Conservation (phyloP, 495 filamentous ascomycete species). For the Cercophora scortea region DNA sequence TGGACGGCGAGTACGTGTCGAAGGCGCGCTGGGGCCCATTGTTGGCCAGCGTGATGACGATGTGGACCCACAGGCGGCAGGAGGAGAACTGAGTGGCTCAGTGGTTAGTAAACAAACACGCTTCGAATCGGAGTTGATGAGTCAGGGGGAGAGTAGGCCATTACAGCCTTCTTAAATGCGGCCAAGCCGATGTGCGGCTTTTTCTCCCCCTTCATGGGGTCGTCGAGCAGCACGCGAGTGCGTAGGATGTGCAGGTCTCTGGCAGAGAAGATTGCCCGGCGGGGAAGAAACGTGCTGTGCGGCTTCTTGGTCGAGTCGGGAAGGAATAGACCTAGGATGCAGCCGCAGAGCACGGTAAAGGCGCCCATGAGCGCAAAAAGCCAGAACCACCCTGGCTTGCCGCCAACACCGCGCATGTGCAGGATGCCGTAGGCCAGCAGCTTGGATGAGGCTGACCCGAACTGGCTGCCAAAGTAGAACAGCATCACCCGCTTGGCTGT, state of each 20-base stretch:
- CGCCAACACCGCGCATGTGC: slow-evolving; percentile 38
- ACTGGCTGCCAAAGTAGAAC: slow-evolving; percentile 50
- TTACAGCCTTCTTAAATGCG: slow-evolving; percentile 16
- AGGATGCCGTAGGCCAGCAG: slow-evolving; percentile 21
- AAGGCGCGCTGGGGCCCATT: slow-evolving; percentile 30
- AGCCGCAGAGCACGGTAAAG: slow-evolving; percentile 44
- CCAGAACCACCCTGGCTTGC: slow-evolving; percentile 54
- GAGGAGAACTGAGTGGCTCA: slow-evolving; percentile 20
- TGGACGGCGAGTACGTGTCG: slow-evolving; percentile 38
- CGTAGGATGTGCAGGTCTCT: slow-evolving; percentile 32
- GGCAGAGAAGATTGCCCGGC: slow-evolving; percentile 23
- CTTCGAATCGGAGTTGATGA: neutral
- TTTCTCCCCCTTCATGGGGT: slow-evolving; percentile 29
- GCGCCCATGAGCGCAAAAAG: slow-evolving; percentile 47
- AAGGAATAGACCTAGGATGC: slow-evolving; percentile 42
- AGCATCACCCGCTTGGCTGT: slow-evolving; percentile 46
- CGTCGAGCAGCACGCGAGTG: slow-evolving; percentile 29
- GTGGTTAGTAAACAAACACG: slow-evolving; percentile 7
- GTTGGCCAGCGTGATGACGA: slow-evolving; percentile 34
- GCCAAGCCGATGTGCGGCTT: slow-evolving; percentile 18
- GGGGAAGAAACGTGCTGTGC: slow-evolving; percentile 35
- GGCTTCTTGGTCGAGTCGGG: slow-evolving; percentile 45
- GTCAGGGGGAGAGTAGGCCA: neutral
- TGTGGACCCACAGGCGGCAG: slow-evolving; percentile 35
- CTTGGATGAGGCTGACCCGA: slow-evolving; percentile 44